Conservation (phyloP, 371 early-diverging fungal species). For the Apophysomyces ossiformis region DNA sequence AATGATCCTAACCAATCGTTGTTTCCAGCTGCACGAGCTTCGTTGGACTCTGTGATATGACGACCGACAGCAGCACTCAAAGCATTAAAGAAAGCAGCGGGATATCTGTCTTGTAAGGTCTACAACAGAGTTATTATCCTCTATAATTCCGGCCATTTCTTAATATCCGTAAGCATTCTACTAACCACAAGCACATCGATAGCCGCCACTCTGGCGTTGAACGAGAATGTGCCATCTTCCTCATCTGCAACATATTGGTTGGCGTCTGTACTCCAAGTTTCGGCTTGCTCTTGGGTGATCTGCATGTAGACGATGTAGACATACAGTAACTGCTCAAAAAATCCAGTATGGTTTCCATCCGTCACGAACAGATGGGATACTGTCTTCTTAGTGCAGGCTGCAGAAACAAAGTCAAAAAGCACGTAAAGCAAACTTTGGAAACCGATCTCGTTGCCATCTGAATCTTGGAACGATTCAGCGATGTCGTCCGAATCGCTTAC, state of each 20-base stretch:
- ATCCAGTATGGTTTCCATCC: slow-evolving; percentile 46
- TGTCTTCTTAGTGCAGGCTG: slow-evolving; percentile 61
- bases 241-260: slow-evolving; percentile 91
- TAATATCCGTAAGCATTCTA: not conserved
- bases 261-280: slow-evolving; percentile 82
- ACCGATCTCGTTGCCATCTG: slow-evolving; percentile 79
- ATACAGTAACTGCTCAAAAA: slow-evolving; percentile 67
- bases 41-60: slow-evolving; percentile 59
- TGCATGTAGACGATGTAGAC: slow-evolving; percentile 75
- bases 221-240: slow-evolving; percentile 83
- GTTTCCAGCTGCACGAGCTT: slow-evolving; percentile 56
- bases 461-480: slow-evolving; percentile 67
- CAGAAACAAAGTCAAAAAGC: slow-evolving; percentile 71
- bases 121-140: not conserved
- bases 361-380: slow-evolving; percentile 44
- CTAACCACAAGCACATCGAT: slow-evolving; percentile 72
- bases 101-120: slow-evolving; percentile 63
- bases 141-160: not conserved
- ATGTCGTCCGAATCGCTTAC: slow-evolving; percentile 61
- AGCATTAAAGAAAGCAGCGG: slow-evolving; percentile 60
- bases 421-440: slow-evolving; percentile 73
- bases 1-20: slow-evolving; percentile 47
- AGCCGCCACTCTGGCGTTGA: slow-evolving; percentile 83
- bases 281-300: slow-evolving; percentile 82
- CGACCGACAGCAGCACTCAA: slow-evolving; percentile 57